Base-by-base conservation (phyloP, 805 yeast species). In the Dipodascus albidus region DNA sequence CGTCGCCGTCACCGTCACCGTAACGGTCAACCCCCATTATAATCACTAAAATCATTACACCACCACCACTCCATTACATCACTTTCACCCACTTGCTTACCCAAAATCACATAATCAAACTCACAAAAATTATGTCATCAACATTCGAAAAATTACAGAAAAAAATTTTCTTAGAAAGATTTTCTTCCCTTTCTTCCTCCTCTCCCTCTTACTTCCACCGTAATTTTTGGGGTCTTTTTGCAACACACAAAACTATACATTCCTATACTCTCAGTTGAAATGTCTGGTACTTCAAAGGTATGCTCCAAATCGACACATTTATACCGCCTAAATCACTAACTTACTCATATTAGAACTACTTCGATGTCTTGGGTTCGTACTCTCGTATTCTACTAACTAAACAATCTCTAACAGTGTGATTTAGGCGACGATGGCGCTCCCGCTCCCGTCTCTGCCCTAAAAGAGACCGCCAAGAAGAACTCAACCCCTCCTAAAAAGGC, bases 401-500 rank as follows among this genome's bases (percentile, higher is more conserved):
- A 22, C n/a, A 4, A 21, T 47, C 22, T 6, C 24, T 47, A 21
- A 38, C 31, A 42, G 20, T 20, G 22, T n/a, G 4, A n/a, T 22
- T 23, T 47, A 53, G 59, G 55, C 47, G 62, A 60, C 55, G 63
- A 59, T 44, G 58, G 48, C 31, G 59, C 52, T 49, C 53, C 53
- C 35, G 49, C 53, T 17, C 49, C 54, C 20, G 49, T 57, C 50
- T 54, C 50, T 33, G 51, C 56, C 49, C 22, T 50, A 31, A 48
- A 41, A 33, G 51, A 54, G 44, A 61, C 55, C 52, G 70, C 86
- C 60, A 93, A 85, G 69, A 87, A 83, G 81, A 79, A 82, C 76
- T 73, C 73, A 73, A 83, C 91, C 63, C 82, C 95, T 58, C 83
- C 93, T 67, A 88, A 85, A 81, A 90, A 90, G 79, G 71, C 82